Base-by-base conservation (phyloP, 305 asterid species). In the Solanum hybrid region DNA sequence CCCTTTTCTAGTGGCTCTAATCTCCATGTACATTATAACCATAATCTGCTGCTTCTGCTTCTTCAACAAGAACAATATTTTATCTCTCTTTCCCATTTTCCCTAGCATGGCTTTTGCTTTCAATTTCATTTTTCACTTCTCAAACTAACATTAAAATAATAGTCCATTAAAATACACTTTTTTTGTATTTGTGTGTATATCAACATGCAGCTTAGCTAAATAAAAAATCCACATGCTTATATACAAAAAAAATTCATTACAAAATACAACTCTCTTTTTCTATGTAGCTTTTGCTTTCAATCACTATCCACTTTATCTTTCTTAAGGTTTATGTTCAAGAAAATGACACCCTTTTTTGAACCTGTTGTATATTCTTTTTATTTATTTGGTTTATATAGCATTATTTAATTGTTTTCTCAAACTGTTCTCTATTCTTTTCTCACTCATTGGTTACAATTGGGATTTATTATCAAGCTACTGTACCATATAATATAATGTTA, bases 21-120 rank as follows among this genome's bases (percentile, higher is more conserved):
- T 94, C 96, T 95, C 98, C 98, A 92, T 93, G 87, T 89, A 51
- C 91, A 89, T 39, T 51, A 84, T 84, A 87, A 57, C 93, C 91
- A 92, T 93, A 90, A 92, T 90, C 93, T 91, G 84, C 94, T 89
- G 93, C 95, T 92, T 94, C 89, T 73, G 33, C 86, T 73, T 29
- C 70, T 76, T 88, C 86, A 75, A 41, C 90, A 88, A 65, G 11
- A 84, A 45, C 38, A 84, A 5, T 84, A 51, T 84, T 89, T 88
- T 92, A 90, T 93, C 93, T 91, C 93, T 94, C 93, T 81, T 87
- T 41, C 90, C 93, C 93, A 77, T 70, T 81, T 89, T 90, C 82
- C 78, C 93, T 91, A 81, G 93, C 95, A 93, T 90, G 65, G 61
- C 80, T 36, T 79, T 89, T 89, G 91, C 95, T 92, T 90, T 95